Percentiles rank a stretch among this genome's conserved stretches.
These are phyloP conservation scores for Biscogniauxia sp. DNA, from an alignment of 2,329 filamentous ascomycete genomes.

Conservation along the genomic window DNA sequence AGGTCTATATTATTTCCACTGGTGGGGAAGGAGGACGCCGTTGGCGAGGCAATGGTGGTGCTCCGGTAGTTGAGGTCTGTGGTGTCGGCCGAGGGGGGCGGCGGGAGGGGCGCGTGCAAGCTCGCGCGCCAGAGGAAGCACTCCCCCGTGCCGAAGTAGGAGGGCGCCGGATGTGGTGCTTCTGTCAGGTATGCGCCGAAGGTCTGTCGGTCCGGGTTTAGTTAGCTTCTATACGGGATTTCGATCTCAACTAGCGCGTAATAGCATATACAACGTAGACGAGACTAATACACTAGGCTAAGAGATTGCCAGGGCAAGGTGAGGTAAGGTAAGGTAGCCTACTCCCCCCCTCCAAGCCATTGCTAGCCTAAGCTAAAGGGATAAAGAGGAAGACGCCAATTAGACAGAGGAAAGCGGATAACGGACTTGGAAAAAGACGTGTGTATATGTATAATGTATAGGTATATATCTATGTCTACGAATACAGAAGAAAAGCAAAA, in stretches of 20 bases:
- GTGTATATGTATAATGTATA: too few relatives aligned
- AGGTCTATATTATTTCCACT: slow-evolving; percentile 22
- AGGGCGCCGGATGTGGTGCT: slow-evolving; percentile 72
- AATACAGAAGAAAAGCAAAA: background rate
- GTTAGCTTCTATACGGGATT: slow-evolving; percentile 2
- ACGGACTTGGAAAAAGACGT: too few relatives aligned
- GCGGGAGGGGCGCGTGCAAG: slow-evolving; percentile 64
- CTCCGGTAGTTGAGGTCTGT: slow-evolving; percentile 43
- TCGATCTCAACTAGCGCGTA: too few relatives aligned
- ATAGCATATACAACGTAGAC: background rate
- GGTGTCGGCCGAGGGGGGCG: slow-evolving; percentile 61
- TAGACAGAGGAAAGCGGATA: too few relatives aligned
- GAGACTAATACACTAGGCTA: too few relatives aligned
- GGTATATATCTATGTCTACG: background rate
- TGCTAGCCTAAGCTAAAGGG: too few relatives aligned
- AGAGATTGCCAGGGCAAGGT: too few relatives aligned
- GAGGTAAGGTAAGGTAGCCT: too few relatives aligned
- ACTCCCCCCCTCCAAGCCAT: too few relatives aligned
- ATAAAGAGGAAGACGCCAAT: too few relatives aligned
- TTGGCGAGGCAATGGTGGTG: slow-evolving; percentile 37
- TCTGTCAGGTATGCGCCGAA: slow-evolving; percentile 97
- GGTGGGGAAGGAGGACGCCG: slow-evolving; percentile 23
- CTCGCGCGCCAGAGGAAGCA: slow-evolving; percentile 88
- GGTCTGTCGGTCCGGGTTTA: slow-evolving; percentile 44
- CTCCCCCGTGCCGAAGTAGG: slow-evolving; percentile 95